Evolutionary conservation across 2,329 filamentous ascomycete species (phyloP), one percentile per base, ranked within the genome.

Genomic region (Xylaria sp.): DNA sequence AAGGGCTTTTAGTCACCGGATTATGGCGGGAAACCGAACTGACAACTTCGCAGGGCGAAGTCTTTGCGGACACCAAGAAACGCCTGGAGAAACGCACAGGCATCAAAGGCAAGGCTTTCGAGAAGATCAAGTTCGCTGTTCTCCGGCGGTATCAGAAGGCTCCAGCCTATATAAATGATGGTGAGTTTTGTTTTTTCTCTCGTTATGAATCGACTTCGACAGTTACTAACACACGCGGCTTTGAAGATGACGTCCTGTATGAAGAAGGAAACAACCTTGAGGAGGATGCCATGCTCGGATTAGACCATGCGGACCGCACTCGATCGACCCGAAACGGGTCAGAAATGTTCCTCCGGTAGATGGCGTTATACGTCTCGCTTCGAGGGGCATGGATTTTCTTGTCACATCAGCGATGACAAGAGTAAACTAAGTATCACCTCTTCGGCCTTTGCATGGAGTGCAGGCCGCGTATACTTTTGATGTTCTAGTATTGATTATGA

Each of bases 61-160:
- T 82, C 46, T 97, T 99, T 76, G 86, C 85, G 60, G 91, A 97
- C 39, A 97, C 92, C 49, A 97, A 93, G 78, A 91, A 96, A 76
- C 86, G 94, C n/a, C 79, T 99, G 3, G 92, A 94, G 67, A 93
- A 92, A 74, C 83, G 93, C 60, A 96, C 91, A 0, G 92, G 92
- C 30, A 87, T 99, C 76, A 97, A 97, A 76, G 95, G 94, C 74
- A 99, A 99, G 80, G 91, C 91, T 66, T 92, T 99, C 67, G 93
- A 99, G 75, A 97, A 97, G 80, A 94, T 99, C 75, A 97, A 95
- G 75, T 97, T 99, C 78, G 90, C 92, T 5, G 76, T 96, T 37
- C 83, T 97, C 55, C 80, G 86, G 73, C 81, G 89, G 72, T 81
- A 85, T 55, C 79, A 80, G 46, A 91, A 89, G 70, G 89, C 92